phyloP scores from a whole-genome alignment of 495 filamentous ascomycete species.

The Clohesyomyces aquaticus region DNA sequence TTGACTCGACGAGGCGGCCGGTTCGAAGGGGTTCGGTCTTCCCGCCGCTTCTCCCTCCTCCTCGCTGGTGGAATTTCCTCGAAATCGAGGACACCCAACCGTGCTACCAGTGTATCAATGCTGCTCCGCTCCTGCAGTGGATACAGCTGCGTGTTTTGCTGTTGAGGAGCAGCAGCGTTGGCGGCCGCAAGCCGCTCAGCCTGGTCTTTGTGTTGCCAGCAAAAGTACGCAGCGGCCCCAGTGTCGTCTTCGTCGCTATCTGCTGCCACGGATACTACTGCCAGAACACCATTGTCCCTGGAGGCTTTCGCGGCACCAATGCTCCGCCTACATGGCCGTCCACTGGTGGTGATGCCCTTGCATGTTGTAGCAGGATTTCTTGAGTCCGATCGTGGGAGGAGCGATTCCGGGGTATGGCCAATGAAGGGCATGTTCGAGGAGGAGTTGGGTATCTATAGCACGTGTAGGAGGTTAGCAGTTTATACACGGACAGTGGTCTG shows the following conservation, averaged over 20 bases:
- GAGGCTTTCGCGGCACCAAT: conserved; percentile 54
- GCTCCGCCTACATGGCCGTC: conserved; percentile 75
- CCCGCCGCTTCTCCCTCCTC: conserved; percentile 30
- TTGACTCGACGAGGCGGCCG: conserved; percentile 20
- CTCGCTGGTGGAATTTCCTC: conserved; percentile 44
- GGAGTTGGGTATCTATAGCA: not conserved
- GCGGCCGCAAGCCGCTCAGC: conserved; percentile 51
- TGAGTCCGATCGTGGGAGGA: conserved; percentile 76
- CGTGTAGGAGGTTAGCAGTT: not conserved
- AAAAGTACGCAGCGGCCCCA: conserved; percentile 67
- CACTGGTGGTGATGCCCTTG: conserved; percentile 76
- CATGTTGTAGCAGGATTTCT: conserved; percentile 85
- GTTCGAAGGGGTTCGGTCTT: conserved; percentile 36
- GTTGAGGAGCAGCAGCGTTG: conserved; percentile 19
- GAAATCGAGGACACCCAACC: conserved; percentile 72
- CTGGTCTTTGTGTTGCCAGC: conserved; percentile 95
- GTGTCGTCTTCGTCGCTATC: conserved; percentile 49
- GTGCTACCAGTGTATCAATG: conserved; percentile 79
- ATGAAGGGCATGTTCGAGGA: conserved; percentile 32
- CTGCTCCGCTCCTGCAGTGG: conserved; percentile 66
- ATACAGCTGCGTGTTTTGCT: conserved; percentile 42
- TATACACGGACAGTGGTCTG: not conserved
- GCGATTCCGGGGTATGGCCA: conserved; percentile 80
- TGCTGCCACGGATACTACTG: conserved; percentile 46
- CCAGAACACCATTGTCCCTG: conserved; percentile 48